These are phyloP conservation scores for Metschnikowia rubicola DNA, from an alignment of 805 yeast genomes.

Conservation along the genomic window DNA sequence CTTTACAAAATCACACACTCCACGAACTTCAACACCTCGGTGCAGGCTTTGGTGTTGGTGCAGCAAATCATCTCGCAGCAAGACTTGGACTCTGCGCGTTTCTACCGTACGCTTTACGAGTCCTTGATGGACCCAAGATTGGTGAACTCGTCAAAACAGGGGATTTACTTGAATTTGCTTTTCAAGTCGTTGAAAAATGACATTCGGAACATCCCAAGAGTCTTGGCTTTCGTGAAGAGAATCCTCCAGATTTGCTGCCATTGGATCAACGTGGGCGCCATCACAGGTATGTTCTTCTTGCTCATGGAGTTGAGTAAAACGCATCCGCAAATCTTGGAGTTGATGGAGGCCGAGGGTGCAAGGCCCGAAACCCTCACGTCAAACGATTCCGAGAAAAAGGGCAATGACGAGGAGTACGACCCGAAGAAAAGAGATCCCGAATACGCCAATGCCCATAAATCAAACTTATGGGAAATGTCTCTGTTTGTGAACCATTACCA, in stretches of 20 bases:
- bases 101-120: constrained; percentile 84
- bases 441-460: constrained; percentile 75
- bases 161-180: constrained; percentile 81
- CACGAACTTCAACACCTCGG: constrained; percentile 87
- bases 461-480: constrained; percentile 84
- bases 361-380: constrained; percentile 43
- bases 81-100: constrained; percentile 59
- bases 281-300: constrained; percentile 77
- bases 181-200: constrained; percentile 82
- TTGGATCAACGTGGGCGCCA: constrained; percentile 86
- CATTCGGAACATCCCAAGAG: constrained; percentile 50
- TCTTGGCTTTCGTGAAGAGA: constrained; percentile 87
- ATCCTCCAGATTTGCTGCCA: constrained; percentile 78
- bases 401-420: constrained; percentile 49
- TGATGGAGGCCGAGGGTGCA: constrained; percentile 50
- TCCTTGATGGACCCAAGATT: constrained; percentile 82
- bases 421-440: constrained; percentile 90
- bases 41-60: constrained; percentile 85
- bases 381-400: background rate
- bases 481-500: constrained; percentile 81
- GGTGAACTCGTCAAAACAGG: constrained; percentile 84
- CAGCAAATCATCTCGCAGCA: constrained; percentile 72
- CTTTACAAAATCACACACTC: constrained; percentile 89
- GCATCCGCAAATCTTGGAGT: constrained; percentile 63
- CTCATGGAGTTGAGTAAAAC: constrained; percentile 63